Conservation (phyloP, 495 filamentous ascomycete species). For the Podospora fimiseda region DNA sequence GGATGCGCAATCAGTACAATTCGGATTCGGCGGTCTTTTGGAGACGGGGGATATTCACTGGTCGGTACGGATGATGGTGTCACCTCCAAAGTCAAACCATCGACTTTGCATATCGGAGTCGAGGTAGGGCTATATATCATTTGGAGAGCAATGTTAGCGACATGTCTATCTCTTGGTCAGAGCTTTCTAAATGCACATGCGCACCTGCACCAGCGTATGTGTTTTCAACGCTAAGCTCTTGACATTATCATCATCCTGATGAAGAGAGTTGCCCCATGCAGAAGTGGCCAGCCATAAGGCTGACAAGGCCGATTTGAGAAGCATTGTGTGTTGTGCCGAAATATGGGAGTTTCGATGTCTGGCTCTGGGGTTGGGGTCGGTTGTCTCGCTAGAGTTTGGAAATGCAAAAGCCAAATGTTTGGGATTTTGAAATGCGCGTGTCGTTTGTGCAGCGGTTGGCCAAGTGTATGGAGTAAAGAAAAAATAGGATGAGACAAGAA, state of each 20-base stretch:
- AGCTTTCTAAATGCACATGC: conserved; percentile 19
- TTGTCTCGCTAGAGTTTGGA: not conserved
- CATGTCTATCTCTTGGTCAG: conserved; percentile 2
- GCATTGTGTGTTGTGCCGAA: conserved; percentile 30
- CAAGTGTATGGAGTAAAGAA: conserved; percentile 3
- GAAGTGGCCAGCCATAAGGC: conserved; percentile 51
- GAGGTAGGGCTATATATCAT: conserved; percentile 68
- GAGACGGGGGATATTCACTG: conserved; percentile 55
- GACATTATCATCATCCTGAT: conserved; percentile 40
- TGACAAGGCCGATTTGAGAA: conserved; percentile 42
- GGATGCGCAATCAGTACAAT: conserved; percentile 8
- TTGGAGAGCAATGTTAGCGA: not conserved
- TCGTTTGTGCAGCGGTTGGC: not conserved
- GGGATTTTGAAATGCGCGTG: not conserved
- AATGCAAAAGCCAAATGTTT: not conserved
- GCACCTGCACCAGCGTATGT: conserved; percentile 59
- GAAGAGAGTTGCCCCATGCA: conserved; percentile 38
- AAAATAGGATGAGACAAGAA: conserved; percentile 9
- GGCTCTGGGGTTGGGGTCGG: not conserved
- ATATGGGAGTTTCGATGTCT: conserved; percentile 1
- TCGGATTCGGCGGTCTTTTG: too few relatives aligned
- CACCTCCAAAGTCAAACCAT: conserved; percentile 98
- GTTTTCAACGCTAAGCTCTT: conserved; percentile 64
- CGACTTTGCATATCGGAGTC: conserved; percentile 98
- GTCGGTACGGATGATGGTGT: conserved; percentile 89